Evolutionary conservation across 2,329 filamentous ascomycete species (phyloP).

Genomic region (Colletotrichum orchidophilum): DNA sequence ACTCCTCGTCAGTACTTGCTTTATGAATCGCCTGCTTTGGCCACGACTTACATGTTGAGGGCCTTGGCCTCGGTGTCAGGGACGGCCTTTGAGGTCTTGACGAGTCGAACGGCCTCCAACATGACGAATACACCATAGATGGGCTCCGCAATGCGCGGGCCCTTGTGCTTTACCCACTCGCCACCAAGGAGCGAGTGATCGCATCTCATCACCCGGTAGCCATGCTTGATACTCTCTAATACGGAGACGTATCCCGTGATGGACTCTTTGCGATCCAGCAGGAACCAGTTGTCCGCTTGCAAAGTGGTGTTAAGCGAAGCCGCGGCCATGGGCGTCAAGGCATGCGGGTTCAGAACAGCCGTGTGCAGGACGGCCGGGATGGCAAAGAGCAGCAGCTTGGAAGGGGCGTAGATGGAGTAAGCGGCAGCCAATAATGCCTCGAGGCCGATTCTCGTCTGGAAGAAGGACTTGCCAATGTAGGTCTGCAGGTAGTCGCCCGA

Average conservation of each 20-base stretch:
- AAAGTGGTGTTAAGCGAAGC: conserved; percentile 73
- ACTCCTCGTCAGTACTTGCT: not conserved
- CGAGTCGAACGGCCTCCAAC: conserved; percentile 88
- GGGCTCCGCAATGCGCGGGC: conserved; percentile 74
- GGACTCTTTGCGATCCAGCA: conserved; percentile 86
- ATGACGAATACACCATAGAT: conserved; percentile 97
- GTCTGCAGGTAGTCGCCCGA: conserved; percentile 52
- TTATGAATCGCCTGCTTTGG: conserved; percentile 34
- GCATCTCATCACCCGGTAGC: conserved; percentile 86
- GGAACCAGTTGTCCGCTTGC: conserved; percentile 71
- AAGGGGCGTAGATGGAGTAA: conserved; percentile 75
- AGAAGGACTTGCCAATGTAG: conserved; percentile 68
- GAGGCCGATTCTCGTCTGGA: conserved; percentile 77
- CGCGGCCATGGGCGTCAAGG: conserved; percentile 69
- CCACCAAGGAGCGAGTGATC: conserved; percentile 95
- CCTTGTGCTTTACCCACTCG: conserved; percentile 76
- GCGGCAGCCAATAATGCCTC: conserved; percentile 72
- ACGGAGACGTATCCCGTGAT: conserved; percentile 93
- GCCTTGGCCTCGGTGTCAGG: conserved; percentile 77
- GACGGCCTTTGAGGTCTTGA: conserved; percentile 66
- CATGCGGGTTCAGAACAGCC: conserved; percentile 77
- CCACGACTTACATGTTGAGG: conserved; percentile 79
- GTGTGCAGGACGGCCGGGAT: conserved; percentile 80
- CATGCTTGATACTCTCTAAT: conserved; percentile 75
- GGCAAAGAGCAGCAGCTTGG: conserved; percentile 71